Evolutionary conservation across 2,329 filamentous ascomycete species (phyloP), one percentile per base, ranked within the genome.

Genomic region (Fusarium begoniae): DNA sequence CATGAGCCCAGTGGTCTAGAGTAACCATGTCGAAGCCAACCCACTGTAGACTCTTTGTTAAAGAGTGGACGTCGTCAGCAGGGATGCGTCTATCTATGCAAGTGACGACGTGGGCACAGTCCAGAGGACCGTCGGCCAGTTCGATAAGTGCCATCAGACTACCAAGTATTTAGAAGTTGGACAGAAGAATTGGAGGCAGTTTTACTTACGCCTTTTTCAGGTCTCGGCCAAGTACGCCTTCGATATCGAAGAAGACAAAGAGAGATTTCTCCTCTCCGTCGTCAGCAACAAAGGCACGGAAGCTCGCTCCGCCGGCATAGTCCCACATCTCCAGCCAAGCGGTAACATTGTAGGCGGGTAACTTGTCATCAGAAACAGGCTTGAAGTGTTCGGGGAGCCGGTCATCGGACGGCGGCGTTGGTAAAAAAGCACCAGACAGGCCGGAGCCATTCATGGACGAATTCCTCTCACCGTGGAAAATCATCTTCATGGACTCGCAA

Each of bases 391-490:
- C 67, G 72, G 82, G 70, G 66, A 79, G 76, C 79, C 83, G 81
- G 77, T 86, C 81, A 79, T 88, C 85, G 59, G 87, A 85, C 76
- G 88, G 88, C 79, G 88, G 88, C 79, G 88, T 90, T 75, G 85
- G 85, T 77, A 85, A 80, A 80, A 84, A 81, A 85, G 91, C 90
- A 96, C 90, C 92, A 91, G 93, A 91, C 90, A 93, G 92, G 90
- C 93, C 90, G 90, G 94, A 96, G 92, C 90, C 92, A 90, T 91
- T 89, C 87, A 87, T 86, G 84, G 85, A 89, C 88, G 87, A 84
- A 86, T 91, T 91, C 93, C 92, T 91, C 94, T 97, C 95, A 97
- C 94, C 95, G 89, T 93, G 93, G 91, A 98, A 98, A 88, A 94
- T 93, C 87, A 92, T 87, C 87, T 90, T 93, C 91, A 98, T 94